Evolutionary conservation across 805 yeast species (phyloP), one percentile per base, ranked within the genome.

Genomic region (Wickerhamiella siamensis): DNA sequence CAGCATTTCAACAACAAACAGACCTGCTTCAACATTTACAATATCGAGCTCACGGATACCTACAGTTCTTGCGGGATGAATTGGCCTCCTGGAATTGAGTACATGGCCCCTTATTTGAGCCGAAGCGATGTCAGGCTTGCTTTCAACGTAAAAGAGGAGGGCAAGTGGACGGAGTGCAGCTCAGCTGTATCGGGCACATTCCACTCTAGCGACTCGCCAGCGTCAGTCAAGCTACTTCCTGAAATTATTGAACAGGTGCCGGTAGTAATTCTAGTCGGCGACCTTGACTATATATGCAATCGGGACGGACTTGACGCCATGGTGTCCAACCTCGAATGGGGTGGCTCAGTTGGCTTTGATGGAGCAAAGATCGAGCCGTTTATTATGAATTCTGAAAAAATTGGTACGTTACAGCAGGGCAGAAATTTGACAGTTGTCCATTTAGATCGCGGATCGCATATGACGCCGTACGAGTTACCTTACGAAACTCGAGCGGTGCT

Each of bases 401-500:
- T 66, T 2, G 79, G 79, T 4, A 45, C 51, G 17, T 58, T 69
- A 35, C 60, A 57, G 70, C 74, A 46, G 51, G 87, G 77, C 38
- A 68, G 83, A 47, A 83, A 83, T 54, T 64, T 88, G 53, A 79
- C 95, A 0, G 80, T 79, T 56, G 75, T 82, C 26, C 74, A 75
- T 43, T 74, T 88, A 2, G 72, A 62, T 56, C 74, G 83, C 51
- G 75, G 94, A 0, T 79, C 94, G 3, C 97, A 91, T 56, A 88
- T 91, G 97, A 91, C 86, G 20, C 94, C 97, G 1, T 78, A 72
- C 49, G 96, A 87, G 57, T 62, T 73, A 40, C 81, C 91, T 1
- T 74, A 69, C 36, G 68, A 72, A 21, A 72, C 87, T 5, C 67
- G 86, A 49, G 83, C 84, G 15, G 60, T 87, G 46, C 62, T 86